These are phyloP conservation scores for Periconia macrospinosa DNA, from an alignment of 2,329 filamentous ascomycete genomes.

Conservation along the genomic window DNA sequence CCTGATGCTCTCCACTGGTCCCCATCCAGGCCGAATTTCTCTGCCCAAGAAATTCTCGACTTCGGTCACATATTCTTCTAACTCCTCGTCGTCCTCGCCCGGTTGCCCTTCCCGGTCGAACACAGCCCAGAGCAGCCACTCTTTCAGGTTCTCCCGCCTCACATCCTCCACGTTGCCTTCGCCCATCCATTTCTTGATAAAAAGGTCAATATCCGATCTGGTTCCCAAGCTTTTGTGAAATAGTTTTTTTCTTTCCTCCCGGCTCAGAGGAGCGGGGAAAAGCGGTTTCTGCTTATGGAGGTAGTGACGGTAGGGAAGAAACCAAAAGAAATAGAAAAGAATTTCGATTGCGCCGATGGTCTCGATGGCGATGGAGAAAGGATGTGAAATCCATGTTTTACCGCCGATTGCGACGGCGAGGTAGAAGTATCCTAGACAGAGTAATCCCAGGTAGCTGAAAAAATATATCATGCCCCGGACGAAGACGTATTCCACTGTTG, in stretches of 20 bases:
- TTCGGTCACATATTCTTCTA: constrained; percentile 54
- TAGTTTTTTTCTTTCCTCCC: constrained; percentile 52
- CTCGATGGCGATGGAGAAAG: constrained; percentile 34
- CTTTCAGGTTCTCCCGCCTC: constrained; percentile 63
- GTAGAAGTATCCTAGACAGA: constrained; percentile 47
- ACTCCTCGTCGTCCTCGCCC: constrained; percentile 47
- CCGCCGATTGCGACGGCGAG: constrained; percentile 26
- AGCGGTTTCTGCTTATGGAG: constrained; percentile 53
- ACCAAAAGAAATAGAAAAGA: constrained; percentile 54
- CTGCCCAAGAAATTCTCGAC: constrained; percentile 55
- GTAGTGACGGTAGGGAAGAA: constrained; percentile 50
- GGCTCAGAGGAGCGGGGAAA: constrained; percentile 49
- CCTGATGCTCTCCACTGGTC: constrained; percentile 57
- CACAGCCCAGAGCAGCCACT: constrained; percentile 68
- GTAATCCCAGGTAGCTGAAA: constrained; percentile 49
- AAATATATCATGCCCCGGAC: constrained; percentile 50
- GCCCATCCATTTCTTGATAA: constrained; percentile 65
- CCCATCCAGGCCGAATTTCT: constrained; percentile 55
- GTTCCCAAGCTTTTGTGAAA: constrained; percentile 58
- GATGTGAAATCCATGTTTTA: constrained; percentile 21
- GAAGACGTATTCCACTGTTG: constrained; percentile 33
- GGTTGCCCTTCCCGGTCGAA: constrained; percentile 53
- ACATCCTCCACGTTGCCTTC: constrained; percentile 59
- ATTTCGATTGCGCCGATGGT: constrained; percentile 50
- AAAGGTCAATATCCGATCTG: constrained; percentile 55